A percentile compares a stretch with the other conserved stretches of the same genome.
These are phyloP conservation scores for Phylloporus scabripes DNA, from an alignment of 768 basidiomycete species.

Conservation along the genomic window DNA sequence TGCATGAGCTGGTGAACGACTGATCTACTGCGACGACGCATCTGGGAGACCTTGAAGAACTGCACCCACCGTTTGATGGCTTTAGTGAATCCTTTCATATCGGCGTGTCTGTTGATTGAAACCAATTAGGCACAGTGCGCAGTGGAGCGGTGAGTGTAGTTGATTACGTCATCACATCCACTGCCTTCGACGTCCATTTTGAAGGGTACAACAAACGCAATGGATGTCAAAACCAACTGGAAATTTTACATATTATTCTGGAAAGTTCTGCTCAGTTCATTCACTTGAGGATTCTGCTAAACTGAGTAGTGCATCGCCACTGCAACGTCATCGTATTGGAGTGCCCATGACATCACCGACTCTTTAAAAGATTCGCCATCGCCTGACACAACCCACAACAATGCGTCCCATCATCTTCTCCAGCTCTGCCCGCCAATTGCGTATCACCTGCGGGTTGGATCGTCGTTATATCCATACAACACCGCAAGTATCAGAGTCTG, in stretches of 20 bases:
- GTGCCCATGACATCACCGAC: constrained; percentile 10
- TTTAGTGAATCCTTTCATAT: constrained; percentile 84
- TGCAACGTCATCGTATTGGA: neutral
- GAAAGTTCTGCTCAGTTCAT: too few species aligned
- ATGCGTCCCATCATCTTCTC: constrained; percentile 1
- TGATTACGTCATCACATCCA: constrained; percentile 19
- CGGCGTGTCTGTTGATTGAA: constrained; percentile 9
- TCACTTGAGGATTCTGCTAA: too few species aligned
- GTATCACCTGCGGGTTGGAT: constrained; percentile 20
- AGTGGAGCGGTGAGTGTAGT: neutral
- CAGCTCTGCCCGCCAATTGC: neutral
- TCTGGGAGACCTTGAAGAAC: neutral
- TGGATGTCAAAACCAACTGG: too few species aligned
- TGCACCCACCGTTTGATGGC: constrained; percentile 61
- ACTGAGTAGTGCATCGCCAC: neutral
- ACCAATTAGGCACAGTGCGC: neutral
- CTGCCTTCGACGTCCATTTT: too few species aligned
- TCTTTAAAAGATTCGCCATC: too few species aligned
- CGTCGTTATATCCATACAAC: too few species aligned
- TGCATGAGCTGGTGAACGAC: constrained; percentile 7
- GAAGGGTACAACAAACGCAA: too few species aligned
- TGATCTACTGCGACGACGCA: constrained; percentile 5
- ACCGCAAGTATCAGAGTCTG: constrained; percentile 29
- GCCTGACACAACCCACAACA: neutral
- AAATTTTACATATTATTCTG: too few species aligned